Evolutionary conservation across 2,329 filamentous ascomycete genomes (phyloP).

Genomic region (Cercospora zeae-maydis): DNA sequence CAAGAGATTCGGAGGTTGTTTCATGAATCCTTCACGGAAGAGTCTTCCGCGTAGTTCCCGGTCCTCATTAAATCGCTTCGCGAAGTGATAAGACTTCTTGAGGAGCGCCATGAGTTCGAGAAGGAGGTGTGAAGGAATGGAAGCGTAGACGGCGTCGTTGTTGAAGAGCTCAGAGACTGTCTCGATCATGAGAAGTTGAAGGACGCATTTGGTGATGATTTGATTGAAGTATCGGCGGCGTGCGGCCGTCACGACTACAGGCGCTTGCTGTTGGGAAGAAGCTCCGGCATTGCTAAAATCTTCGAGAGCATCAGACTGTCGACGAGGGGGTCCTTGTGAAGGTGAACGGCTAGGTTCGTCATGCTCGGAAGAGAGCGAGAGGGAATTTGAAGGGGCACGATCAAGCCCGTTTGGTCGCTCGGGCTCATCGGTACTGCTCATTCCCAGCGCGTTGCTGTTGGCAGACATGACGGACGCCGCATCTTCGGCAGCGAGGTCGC

Average conservation of each 20-base stretch:
- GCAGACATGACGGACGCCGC: constrained; percentile 21
- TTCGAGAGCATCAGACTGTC: constrained; percentile 58
- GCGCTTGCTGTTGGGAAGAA: constrained; percentile 62
- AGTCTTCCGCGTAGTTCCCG: constrained; percentile 91
- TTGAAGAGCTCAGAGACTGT: constrained; percentile 98
- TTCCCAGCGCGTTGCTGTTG: constrained; percentile 41
- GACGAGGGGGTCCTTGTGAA: constrained; percentile 15
- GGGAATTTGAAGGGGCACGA: constrained; percentile 13
- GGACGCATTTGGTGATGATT: constrained; percentile 96
- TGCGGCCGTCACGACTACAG: constrained; percentile 86
- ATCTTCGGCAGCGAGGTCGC: constrained; percentile 18
- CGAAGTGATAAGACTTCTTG: constrained; percentile 95
- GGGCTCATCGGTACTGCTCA: constrained; percentile 38
- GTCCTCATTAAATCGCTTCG: constrained; percentile 95
- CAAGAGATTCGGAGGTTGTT: constrained; percentile 92
- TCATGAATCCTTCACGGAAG: constrained; percentile 99
- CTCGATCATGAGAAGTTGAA: constrained; percentile 98
- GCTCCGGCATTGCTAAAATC: constrained; percentile 71
- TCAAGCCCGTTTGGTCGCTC: constrained; percentile 17
- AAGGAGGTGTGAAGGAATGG: constrained; percentile 87
- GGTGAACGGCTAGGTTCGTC: constrained; percentile 15
- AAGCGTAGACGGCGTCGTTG: constrained; percentile 88
- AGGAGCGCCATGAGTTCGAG: constrained; percentile 88
- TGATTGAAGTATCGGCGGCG: constrained; percentile 96
- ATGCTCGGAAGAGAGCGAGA: constrained; percentile 21